phyloP scores from a whole-genome alignment of 2,329 filamentous ascomycete genomes.

The Elsinoe fawcettii region DNA sequence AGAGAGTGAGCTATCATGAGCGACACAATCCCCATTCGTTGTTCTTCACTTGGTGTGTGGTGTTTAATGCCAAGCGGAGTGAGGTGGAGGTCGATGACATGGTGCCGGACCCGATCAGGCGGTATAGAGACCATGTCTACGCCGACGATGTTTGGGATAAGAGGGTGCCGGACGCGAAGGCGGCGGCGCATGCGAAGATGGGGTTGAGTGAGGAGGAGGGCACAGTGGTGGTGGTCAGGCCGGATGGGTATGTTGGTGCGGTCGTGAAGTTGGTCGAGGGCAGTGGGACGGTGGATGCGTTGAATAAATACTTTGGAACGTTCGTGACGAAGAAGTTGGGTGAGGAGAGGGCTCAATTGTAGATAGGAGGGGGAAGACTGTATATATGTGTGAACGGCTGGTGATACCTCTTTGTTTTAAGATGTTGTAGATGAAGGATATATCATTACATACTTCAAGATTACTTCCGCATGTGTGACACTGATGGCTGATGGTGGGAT shows the following conservation, averaged over 20 bases:
- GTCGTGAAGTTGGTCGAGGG: conserved; percentile 69
- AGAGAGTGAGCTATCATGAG: conserved; percentile 65
- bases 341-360: conserved; percentile 24
- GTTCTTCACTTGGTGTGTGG: conserved; percentile 71
- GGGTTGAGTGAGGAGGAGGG: conserved; percentile 66
- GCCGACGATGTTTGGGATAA: conserved; percentile 74
- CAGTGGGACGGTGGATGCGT: conserved; percentile 68
- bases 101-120: conserved; percentile 60
- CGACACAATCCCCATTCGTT: conserved; percentile 73
- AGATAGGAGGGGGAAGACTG: background rate
- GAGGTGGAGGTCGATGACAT: conserved; percentile 65
- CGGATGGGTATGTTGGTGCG: conserved; percentile 79
- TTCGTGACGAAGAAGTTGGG: conserved; percentile 58
- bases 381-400: conserved; percentile 8
- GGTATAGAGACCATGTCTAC: conserved; percentile 77
- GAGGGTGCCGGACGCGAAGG: conserved; percentile 59
- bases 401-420: conserved; percentile 9
- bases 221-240: conserved; percentile 74
- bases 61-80: conserved; percentile 61
- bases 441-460: background rate
- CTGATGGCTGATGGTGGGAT: background rate
- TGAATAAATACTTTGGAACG: conserved; percentile 73
- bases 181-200: conserved; percentile 78
- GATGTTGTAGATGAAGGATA: background rate
- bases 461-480: background rate